A percentile compares a stretch with the other conserved stretches of the same genome.
Conservation (phyloP, 2,329 filamentous ascomycete species). For the Nemania sp. region DNA sequence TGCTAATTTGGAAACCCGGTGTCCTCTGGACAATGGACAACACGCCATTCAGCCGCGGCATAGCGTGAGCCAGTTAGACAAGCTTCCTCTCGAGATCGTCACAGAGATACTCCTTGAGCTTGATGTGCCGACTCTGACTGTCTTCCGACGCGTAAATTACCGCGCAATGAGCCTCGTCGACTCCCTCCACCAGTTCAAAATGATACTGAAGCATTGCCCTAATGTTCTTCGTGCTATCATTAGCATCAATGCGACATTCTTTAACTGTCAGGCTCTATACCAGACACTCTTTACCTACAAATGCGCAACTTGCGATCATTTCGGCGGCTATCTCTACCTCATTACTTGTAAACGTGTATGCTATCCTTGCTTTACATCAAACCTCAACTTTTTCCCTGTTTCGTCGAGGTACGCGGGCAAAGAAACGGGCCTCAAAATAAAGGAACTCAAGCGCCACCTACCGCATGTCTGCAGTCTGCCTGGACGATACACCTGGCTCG, state of each 20-base stretch:
- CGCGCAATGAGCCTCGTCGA: constrained; percentile 42
- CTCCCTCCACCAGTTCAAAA: constrained; percentile 41
- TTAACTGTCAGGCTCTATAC: constrained; percentile 40
- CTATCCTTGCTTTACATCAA: constrained; percentile 42
- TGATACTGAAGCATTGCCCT: constrained; percentile 35
- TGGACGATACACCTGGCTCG: constrained; percentile 5
- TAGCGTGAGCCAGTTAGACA: constrained; percentile 20
- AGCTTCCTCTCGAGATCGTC: constrained; percentile 25
- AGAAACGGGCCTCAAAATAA: background rate
- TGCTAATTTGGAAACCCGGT: constrained; percentile 11
- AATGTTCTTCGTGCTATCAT: constrained; percentile 41
- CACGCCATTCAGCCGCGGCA: background rate
- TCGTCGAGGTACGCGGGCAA: background rate
- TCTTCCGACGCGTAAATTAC: constrained; percentile 26
- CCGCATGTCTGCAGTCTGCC: constrained; percentile 5
- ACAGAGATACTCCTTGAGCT: constrained; percentile 18
- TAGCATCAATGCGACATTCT: constrained; percentile 39
- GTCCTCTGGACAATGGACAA: constrained; percentile 15
- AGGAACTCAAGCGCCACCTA: constrained; percentile 1
- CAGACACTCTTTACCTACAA: constrained; percentile 36
- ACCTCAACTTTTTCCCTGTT: constrained; percentile 39
- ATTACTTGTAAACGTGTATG: constrained; percentile 45
- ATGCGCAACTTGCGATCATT: constrained; percentile 43
- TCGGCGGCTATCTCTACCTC: constrained; percentile 45
- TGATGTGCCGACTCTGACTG: constrained; percentile 25